Evolutionary conservation across 2,329 filamentous ascomycete species (phyloP).

Genomic region (Ceratocystis diversiconidia): DNA sequence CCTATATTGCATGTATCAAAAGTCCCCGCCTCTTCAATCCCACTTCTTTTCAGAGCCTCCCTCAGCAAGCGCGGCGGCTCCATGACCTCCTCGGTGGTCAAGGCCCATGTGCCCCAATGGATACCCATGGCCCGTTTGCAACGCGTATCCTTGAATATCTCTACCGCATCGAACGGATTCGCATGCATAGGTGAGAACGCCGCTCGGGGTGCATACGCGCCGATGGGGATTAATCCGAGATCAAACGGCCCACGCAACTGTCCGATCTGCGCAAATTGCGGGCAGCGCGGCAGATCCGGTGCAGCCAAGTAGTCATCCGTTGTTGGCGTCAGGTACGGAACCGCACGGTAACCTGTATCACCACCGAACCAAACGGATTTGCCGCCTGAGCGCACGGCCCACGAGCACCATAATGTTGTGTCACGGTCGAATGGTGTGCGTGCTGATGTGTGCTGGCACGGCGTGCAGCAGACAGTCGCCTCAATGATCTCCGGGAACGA

Average conservation of each 20-base stretch:
- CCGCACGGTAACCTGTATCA: constrained; percentile 79
- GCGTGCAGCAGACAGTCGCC: constrained; percentile 63
- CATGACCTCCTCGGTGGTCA: constrained; percentile 71
- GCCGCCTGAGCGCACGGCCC: constrained; percentile 59
- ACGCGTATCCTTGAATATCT: constrained; percentile 73
- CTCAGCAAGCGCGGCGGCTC: constrained; percentile 65
- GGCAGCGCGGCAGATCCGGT: constrained; percentile 56
- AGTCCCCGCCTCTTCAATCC: constrained; percentile 53
- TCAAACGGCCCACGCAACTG: constrained; percentile 71
- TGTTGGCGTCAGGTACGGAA: constrained; percentile 47
- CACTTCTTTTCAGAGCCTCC: constrained; percentile 54
- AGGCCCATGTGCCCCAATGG: constrained; percentile 83
- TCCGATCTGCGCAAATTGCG: constrained; percentile 76
- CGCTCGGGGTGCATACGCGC: constrained; percentile 61
- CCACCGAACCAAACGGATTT: constrained; percentile 79
- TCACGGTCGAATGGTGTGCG: constrained; percentile 54
- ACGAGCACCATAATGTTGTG: constrained; percentile 75
- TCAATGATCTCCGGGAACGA: constrained; percentile 39
- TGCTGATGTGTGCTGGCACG: constrained; percentile 69
- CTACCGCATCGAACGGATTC: constrained; percentile 73
- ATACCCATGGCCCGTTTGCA: constrained; percentile 71
- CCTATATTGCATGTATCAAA: constrained; percentile 80
- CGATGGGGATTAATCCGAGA: constrained; percentile 83
- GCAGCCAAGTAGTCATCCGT: constrained; percentile 58
- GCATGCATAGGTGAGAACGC: constrained; percentile 74